Evolutionary conservation across 495 filamentous ascomycete genomes (phyloP).

Genomic region (Extremus antarcticus): DNA sequence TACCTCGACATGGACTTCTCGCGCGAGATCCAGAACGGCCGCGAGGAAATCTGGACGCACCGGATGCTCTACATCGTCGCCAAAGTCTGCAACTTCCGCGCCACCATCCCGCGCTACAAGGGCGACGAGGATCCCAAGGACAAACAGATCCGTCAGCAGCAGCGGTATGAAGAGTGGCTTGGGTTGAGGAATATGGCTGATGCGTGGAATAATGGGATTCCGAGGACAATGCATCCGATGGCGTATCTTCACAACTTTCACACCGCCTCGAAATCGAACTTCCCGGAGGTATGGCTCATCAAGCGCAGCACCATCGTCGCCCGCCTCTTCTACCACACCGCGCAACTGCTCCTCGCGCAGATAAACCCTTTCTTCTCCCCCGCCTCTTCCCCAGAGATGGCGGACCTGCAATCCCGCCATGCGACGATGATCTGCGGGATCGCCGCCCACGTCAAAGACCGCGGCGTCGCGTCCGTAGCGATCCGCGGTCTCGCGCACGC

Average conservation of each 20-base stretch:
- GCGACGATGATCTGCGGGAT: slow-evolving; percentile 81
- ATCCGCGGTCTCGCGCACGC: slow-evolving; percentile 70
- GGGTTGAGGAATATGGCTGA: slow-evolving; percentile 63
- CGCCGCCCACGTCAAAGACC: slow-evolving; percentile 69
- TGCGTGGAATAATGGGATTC: slow-evolving; percentile 65
- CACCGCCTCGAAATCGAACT: slow-evolving; percentile 56
- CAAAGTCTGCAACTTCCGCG: slow-evolving; percentile 76
- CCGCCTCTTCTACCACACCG: slow-evolving; percentile 83
- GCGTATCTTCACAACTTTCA: slow-evolving; percentile 61
- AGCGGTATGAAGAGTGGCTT: slow-evolving; percentile 65
- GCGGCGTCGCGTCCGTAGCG: slow-evolving; percentile 64
- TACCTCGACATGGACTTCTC: slow-evolving; percentile 72
- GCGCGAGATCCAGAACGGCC: slow-evolving; percentile 37
- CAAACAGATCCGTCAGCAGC: slow-evolving; percentile 52
- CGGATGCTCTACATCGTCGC: slow-evolving; percentile 83
- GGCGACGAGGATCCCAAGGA: slow-evolving; percentile 44
- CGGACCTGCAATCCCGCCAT: slow-evolving; percentile 54
- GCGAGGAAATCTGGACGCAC: slow-evolving; percentile 84
- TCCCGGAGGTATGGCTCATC: slow-evolving; percentile 84
- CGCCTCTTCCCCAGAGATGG: slow-evolving; percentile 55
- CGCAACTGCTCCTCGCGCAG: slow-evolving; percentile 68
- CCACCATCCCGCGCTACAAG: slow-evolving; percentile 43
- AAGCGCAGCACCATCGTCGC: slow-evolving; percentile 72
- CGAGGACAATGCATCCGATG: slow-evolving; percentile 79
- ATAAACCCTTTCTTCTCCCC: slow-evolving; percentile 51